Evolutionary conservation across 2,329 filamentous ascomycete genomes (phyloP).

Genomic region (Penicillium aurantiogriseum): DNA sequence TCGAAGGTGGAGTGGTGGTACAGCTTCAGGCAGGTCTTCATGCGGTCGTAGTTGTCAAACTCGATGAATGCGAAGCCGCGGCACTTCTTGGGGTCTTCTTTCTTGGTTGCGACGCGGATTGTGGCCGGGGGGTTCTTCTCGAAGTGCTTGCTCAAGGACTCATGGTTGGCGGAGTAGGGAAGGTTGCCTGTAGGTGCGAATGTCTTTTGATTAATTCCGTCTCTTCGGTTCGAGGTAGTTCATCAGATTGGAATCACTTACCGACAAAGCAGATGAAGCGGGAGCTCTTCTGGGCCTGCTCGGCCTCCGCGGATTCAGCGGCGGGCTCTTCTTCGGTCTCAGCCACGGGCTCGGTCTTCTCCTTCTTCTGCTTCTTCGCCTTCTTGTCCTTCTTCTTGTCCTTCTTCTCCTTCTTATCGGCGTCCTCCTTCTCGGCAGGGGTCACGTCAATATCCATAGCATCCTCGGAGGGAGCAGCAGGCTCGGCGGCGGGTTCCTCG

Average conservation of each 20-base stretch:
- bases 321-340: constrained; percentile 18
- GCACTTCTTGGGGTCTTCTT: constrained; percentile 58
- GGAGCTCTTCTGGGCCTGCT: constrained; percentile 39
- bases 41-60: constrained; percentile 79
- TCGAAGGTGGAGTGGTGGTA: constrained; percentile 84
- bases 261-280: constrained; percentile 79
- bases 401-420: constrained; percentile 21
- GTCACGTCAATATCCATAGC: constrained; percentile 15
- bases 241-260: constrained; percentile 35
- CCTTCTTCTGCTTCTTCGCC: constrained; percentile 16
- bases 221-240: not conserved
- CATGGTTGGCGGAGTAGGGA: constrained; percentile 74
- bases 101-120: constrained; percentile 71
- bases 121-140: constrained; percentile 67
- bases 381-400: constrained; percentile 21
- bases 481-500: constrained; percentile 11
- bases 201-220: not conserved
- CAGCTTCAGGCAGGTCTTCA: constrained; percentile 88
- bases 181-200: constrained; percentile 66
- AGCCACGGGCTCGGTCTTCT: constrained; percentile 17
- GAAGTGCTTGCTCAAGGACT: constrained; percentile 72
- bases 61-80: constrained; percentile 86
- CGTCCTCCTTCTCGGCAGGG: constrained; percentile 20
- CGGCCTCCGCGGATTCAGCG: constrained; percentile 17
- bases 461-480: constrained; percentile 6